These are phyloP conservation scores for Achlya hypogyna DNA, from an alignment of 352 stramenopile genomes.

Conservation along the genomic window DNA sequence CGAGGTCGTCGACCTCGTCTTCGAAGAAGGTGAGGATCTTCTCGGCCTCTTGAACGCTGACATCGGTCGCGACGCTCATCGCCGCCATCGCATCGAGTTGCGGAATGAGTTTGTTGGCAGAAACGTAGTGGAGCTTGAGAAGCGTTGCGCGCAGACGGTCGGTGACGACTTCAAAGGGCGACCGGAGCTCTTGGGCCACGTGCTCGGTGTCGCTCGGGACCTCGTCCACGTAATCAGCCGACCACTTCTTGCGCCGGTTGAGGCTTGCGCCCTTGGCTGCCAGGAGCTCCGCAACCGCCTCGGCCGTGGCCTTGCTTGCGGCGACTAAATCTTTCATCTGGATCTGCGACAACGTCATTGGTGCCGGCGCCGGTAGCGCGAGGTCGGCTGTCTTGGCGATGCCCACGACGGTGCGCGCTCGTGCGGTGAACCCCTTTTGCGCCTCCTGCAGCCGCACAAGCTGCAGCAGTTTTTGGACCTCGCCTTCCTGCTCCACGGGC, in stretches of 20 bases:
- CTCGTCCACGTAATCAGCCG: constrained; percentile 7
- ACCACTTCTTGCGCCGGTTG: constrained; percentile 4
- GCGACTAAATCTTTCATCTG: not conserved
- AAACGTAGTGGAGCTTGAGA: constrained; percentile 50
- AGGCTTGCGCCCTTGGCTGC: not conserved
- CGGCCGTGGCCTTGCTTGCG: not conserved
- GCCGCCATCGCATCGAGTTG: constrained; percentile 49
- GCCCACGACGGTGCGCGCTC: not conserved
- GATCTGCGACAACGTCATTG: not conserved
- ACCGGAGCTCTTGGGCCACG: not conserved
- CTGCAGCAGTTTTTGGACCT: constrained; percentile 12
- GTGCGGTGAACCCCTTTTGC: not conserved
- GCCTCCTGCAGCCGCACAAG: not conserved
- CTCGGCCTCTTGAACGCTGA: constrained; percentile 32
- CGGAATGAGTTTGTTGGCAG: constrained; percentile 36
- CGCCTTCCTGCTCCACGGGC: constrained; percentile 6
- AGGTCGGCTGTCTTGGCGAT: too few species aligned
- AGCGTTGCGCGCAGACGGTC: constrained; percentile 44
- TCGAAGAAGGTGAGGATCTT: constrained; percentile 41
- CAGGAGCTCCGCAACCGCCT: constrained; percentile 3
- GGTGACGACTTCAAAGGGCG: constrained; percentile 24
- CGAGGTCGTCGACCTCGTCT: constrained; percentile 54
- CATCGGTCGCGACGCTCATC: constrained; percentile 25
- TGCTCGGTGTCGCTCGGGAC: not conserved
- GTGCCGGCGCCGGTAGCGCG: not conserved